A percentile compares a stretch with the other conserved stretches of the same genome.
These are phyloP conservation scores for Entomortierella parvispora DNA, from an alignment of 192 early-diverging fungal species.

Conservation along the genomic window DNA sequence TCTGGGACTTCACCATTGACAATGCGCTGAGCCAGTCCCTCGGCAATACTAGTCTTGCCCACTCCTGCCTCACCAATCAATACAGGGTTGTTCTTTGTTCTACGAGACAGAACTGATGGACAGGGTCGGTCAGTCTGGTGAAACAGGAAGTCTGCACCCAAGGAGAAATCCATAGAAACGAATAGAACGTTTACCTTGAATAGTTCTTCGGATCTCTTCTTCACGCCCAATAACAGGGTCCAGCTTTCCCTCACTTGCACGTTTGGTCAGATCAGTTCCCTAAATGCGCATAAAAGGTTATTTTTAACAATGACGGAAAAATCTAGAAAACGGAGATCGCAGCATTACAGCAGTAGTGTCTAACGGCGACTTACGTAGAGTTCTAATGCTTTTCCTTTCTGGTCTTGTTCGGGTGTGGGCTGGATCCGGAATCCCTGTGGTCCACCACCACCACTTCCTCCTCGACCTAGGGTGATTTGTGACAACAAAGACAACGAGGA, in stretches of 20 bases:
- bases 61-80: conserved; percentile 82
- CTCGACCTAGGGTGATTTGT: background rate
- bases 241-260: conserved; percentile 80
- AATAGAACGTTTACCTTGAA: conserved; percentile 65
- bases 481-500: too few relatives aligned
- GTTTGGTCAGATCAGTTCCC: conserved; percentile 79
- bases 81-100: conserved; percentile 85
- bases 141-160: background rate
- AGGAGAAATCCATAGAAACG: background rate
- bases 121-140: too few relatives aligned
- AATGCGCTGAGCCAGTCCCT: conserved; percentile 82
- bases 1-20: conserved; percentile 81
- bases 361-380: conserved; percentile 39
- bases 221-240: conserved; percentile 87
- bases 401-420: conserved; percentile 32
- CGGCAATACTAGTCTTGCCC: conserved; percentile 83
- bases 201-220: conserved; percentile 78
- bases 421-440: conserved; percentile 48
- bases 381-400: conserved; percentile 52
- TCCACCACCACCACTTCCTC: conserved; percentile 9
- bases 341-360: too few relatives aligned
- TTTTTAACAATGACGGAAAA: too few relatives aligned
- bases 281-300: conserved; percentile 3
- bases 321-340: too few relatives aligned
- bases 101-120: conserved; percentile 61